phyloP scores from a whole-genome alignment of 306 rosid genomes.

The Rosa multiflora region DNA sequence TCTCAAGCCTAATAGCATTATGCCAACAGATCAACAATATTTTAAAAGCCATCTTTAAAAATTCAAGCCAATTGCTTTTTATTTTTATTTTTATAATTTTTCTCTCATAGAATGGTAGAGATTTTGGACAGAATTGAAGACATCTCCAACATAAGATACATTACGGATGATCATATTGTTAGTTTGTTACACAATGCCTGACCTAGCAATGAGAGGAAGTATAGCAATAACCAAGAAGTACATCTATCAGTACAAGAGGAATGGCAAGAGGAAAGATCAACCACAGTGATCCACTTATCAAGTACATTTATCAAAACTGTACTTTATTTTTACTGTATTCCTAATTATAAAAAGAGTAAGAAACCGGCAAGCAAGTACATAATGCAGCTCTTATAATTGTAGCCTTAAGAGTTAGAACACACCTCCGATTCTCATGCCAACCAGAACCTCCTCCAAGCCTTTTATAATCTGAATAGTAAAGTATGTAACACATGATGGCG shows the following conservation, averaged over 20 bases:
- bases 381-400: neutral
- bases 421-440: conserved; percentile 92
- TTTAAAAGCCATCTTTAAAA: neutral
- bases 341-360: neutral
- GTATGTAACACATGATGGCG: neutral
- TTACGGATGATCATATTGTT: neutral
- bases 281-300: neutral
- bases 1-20: neutral
- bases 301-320: neutral
- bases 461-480: conserved; percentile 54
- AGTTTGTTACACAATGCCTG: neutral
- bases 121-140: neutral
- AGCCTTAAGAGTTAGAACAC: conserved; percentile 15
- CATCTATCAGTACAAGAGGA: neutral
- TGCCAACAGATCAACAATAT: neutral
- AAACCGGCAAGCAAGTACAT: neutral
- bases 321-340: neutral
- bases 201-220: neutral
- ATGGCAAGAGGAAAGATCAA: neutral
- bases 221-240: neutral
- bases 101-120: neutral
- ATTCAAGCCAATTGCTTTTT: too few relatives aligned
- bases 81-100: neutral
- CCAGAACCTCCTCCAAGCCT: conserved; percentile 81
- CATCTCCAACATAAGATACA: too few relatives aligned